Evolutionary conservation across 768 basidiomycete genomes (phyloP).

Genomic region (Exidia glandulosa): DNA sequence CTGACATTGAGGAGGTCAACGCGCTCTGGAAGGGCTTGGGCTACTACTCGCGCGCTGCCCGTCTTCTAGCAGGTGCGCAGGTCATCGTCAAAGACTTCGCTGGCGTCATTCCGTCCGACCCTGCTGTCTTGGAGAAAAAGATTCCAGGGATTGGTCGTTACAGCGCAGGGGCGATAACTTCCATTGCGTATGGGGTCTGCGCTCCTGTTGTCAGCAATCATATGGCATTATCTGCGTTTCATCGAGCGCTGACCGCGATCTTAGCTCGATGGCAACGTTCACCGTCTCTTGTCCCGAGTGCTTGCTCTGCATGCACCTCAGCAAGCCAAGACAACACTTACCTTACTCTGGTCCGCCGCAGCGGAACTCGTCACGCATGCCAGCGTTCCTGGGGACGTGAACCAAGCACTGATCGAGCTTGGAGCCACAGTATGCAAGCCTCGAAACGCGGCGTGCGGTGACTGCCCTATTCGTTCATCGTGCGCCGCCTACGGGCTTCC

Average conservation of each 20-base stretch:
- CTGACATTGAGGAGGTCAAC: slow-evolving; percentile 78
- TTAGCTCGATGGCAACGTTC: slow-evolving; percentile 85
- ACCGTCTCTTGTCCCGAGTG: slow-evolving; percentile 72
- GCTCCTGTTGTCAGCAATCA: slow-evolving; percentile 64
- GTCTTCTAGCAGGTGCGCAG: slow-evolving; percentile 74
- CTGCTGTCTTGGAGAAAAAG: slow-evolving; percentile 66
- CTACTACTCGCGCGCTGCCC: slow-evolving; percentile 79
- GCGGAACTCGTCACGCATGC: slow-evolving; percentile 48
- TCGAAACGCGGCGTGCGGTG: slow-evolving; percentile 59
- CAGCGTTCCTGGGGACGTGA: slow-evolving; percentile 67
- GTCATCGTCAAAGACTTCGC: slow-evolving; percentile 54
- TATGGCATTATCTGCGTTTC: neutral
- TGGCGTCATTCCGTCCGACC: slow-evolving; percentile 70
- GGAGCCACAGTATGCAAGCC: slow-evolving; percentile 90
- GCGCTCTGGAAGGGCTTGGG: slow-evolving; percentile 85
- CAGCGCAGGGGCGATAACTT: slow-evolving; percentile 74
- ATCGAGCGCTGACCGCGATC: neutral
- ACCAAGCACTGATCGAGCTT: slow-evolving; percentile 90
- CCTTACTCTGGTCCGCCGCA: slow-evolving; percentile 77
- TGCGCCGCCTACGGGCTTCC: slow-evolving; percentile 49
- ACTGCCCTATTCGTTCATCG: slow-evolving; percentile 58
- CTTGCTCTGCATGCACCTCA: slow-evolving; percentile 74
- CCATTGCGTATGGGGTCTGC: slow-evolving; percentile 78
- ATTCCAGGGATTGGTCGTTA: slow-evolving; percentile 86
- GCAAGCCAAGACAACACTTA: slow-evolving; percentile 66